A percentile compares a stretch with the other conserved stretches of the same genome.
These are phyloP conservation scores for Knoxdaviesia capensis DNA, from an alignment of 2,329 filamentous ascomycete species.

Conservation along the genomic window DNA sequence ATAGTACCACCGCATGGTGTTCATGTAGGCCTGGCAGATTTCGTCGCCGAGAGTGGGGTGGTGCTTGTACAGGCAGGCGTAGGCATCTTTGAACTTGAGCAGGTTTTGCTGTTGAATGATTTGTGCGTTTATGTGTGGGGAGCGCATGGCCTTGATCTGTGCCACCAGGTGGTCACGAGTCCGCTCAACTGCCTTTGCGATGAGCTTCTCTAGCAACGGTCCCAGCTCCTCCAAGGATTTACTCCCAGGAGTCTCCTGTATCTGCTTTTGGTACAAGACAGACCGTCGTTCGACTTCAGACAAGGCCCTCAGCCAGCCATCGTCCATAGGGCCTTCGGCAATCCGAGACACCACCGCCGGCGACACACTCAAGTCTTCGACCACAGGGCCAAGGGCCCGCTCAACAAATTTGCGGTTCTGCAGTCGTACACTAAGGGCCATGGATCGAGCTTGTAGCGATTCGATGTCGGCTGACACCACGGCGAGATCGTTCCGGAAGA, in stretches of 20 bases:
- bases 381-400: constrained; percentile 65
- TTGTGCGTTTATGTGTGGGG: constrained; percentile 91
- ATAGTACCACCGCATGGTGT: constrained; percentile 99
- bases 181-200: constrained; percentile 68
- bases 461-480: constrained; percentile 91
- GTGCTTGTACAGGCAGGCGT: constrained; percentile 62
- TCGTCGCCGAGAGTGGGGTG: constrained; percentile 73
- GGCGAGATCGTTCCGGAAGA: constrained; percentile 83
- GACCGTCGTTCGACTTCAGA: constrained; percentile 68
- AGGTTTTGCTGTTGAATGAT: constrained; percentile 91
- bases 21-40: constrained; percentile 83
- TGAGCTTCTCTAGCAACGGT: constrained; percentile 68
- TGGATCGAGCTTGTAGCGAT: constrained; percentile 70
- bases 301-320: constrained; percentile 67
- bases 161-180: constrained; percentile 88
- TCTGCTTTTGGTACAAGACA: constrained; percentile 47
- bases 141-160: constrained; percentile 84
- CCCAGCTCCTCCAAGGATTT: constrained; percentile 71
- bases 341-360: constrained; percentile 71
- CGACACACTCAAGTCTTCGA: constrained; percentile 81
- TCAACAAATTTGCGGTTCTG: constrained; percentile 83
- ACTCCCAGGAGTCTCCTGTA: constrained; percentile 37
- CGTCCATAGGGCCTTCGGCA: constrained; percentile 73
- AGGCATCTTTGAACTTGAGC: constrained; percentile 73
- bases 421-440: constrained; percentile 61